phyloP scores from a whole-genome alignment of 306 rosid species.

The Hippophae gyantsensis region DNA sequence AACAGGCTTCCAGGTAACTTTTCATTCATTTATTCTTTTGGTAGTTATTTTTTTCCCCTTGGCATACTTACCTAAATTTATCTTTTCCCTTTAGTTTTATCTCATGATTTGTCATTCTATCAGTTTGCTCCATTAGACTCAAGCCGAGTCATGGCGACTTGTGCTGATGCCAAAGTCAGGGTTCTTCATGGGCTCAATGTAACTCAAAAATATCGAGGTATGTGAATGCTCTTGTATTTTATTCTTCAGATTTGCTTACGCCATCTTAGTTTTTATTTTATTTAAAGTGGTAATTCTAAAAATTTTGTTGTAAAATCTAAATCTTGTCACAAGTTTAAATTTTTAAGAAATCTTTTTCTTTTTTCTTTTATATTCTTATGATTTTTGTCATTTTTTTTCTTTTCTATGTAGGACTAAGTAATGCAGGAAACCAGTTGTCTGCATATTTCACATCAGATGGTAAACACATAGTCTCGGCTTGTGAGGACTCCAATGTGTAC shows the following conservation, averaged over 20 bases:
- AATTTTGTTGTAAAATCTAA: neutral
- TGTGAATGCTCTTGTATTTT: neutral
- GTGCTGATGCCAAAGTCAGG: conserved; percentile 83
- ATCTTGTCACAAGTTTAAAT: neutral
- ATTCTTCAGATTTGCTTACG: neutral
- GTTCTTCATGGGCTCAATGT: conserved; percentile 64
- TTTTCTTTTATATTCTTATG: no score
- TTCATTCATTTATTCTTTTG: conserved; percentile 12
- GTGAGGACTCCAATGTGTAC: conserved; percentile 81
- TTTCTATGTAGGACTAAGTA: conserved; percentile 42
- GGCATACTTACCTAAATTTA: neutral
- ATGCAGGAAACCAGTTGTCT: conserved; percentile 46
- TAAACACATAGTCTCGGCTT: conserved; percentile 75
- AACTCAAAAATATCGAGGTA: conserved; percentile 76
- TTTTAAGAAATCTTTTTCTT: no score
- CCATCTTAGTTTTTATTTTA: neutral
- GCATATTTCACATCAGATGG: conserved; percentile 86
- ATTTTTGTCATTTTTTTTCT: neutral
- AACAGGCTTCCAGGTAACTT: conserved; percentile 71
- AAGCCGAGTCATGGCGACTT: conserved; percentile 66
- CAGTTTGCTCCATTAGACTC: conserved; percentile 71
- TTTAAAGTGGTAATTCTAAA: neutral
- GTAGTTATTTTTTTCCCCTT: conserved; percentile 7
- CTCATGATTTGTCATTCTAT: conserved; percentile 17
- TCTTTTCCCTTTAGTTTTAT: neutral